Percentiles rank a stretch among this genome's conserved stretches.
phyloP scores from a whole-genome alignment of 1,139 yeast genomes.

The Nadsonia commutata region DNA sequence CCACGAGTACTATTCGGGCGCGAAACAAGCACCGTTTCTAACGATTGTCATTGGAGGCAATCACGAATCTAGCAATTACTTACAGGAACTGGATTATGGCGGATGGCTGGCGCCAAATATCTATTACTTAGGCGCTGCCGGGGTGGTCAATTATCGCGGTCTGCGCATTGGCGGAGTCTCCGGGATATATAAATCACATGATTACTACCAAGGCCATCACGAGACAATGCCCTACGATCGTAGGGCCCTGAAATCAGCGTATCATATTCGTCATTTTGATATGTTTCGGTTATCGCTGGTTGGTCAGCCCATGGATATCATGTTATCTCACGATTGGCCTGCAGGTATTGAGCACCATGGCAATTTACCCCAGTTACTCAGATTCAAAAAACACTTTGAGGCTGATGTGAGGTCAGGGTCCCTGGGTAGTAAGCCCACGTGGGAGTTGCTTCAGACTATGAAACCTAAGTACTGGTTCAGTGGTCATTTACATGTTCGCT shows the following conservation, averaged over 20 bases:
- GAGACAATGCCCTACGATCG: conserved; percentile 38
- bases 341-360: conserved; percentile 61
- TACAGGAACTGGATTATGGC: conserved; percentile 64
- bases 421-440: conserved; percentile 68
- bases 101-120: conserved; percentile 93
- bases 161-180: conserved; percentile 67
- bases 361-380: conserved; percentile 32
- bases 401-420: conserved; percentile 43
- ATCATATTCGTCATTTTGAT: conserved; percentile 61
- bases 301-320: conserved; percentile 30
- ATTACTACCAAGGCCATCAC: conserved; percentile 26
- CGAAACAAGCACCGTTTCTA: conserved; percentile 48
- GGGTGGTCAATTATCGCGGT: conserved; percentile 61
- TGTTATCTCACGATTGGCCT: conserved; percentile 93
- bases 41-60: conserved; percentile 90
- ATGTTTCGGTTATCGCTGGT: conserved; percentile 38
- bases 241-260: conserved; percentile 38
- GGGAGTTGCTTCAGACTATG: conserved; percentile 36
- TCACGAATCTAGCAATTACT: conserved; percentile 75
- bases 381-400: conserved; percentile 50
- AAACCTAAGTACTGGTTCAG: conserved; percentile 71
- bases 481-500: conserved; percentile 77
- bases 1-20: conserved; percentile 52
- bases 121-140: conserved; percentile 73
- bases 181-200: conserved; percentile 56